phyloP scores from a whole-genome alignment of 208 protist genomes.

The Trypanosoma mega region DNA sequence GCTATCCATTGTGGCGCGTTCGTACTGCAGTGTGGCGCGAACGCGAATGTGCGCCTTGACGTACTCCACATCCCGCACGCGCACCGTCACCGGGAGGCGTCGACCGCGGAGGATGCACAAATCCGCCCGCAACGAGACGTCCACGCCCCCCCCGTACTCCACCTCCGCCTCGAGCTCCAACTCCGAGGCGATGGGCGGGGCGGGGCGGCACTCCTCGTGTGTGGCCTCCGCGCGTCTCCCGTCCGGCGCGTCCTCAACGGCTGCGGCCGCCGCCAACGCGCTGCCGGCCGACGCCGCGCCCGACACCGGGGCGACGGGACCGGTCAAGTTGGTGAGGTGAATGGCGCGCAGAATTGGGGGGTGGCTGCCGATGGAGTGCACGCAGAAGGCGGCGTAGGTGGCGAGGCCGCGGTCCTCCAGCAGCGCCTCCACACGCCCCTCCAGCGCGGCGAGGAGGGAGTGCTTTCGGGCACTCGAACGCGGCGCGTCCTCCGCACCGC shows the following conservation, averaged over 20 bases:
- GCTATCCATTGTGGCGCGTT: conserved; percentile 62
- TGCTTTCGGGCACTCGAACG: background rate
- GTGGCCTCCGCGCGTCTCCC: background rate
- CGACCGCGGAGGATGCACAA: conserved; percentile 69
- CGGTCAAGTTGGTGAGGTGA: conserved; percentile 40
- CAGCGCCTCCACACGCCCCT: conserved; percentile 73
- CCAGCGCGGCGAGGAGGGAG: conserved; percentile 26
- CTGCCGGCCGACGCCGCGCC: no score
- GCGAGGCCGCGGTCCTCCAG: conserved; percentile 84
- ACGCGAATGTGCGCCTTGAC: conserved; percentile 48
- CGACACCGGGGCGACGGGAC: conserved; percentile 12
- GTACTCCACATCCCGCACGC: conserved; percentile 55
- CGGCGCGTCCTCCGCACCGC: background rate
- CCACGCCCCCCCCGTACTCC: conserved; percentile 74
- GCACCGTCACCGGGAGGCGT: conserved; percentile 66
- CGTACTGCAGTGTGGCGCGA: conserved; percentile 53
- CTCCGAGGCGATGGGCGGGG: conserved; percentile 4
- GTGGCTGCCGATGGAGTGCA: conserved; percentile 59
- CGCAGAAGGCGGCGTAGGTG: conserved; percentile 54
- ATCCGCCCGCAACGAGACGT: conserved; percentile 64
- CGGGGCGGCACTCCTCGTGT: no score
- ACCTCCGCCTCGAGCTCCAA: conserved; percentile 79
- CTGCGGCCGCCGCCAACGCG: no score
- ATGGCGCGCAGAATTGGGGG: conserved; percentile 63
- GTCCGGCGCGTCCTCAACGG: background rate